These are phyloP conservation scores for Delphinella strobiligena DNA, from an alignment of 2,329 filamentous ascomycete species.

Conservation along the genomic window DNA sequence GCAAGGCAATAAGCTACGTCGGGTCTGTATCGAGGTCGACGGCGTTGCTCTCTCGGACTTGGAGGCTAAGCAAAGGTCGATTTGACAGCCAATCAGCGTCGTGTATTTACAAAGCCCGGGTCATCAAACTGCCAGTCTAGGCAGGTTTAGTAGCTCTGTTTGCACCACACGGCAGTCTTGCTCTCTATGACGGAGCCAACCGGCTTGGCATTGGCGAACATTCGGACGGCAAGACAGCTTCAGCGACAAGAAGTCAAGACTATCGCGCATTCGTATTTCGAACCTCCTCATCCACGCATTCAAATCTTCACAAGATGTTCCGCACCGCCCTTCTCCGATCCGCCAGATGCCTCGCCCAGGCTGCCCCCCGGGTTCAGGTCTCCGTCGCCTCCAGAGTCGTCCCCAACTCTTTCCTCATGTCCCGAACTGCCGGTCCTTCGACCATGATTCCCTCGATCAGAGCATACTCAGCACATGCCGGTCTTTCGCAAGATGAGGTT, in stretches of 20 bases:
- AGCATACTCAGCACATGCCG: conserved; percentile 74
- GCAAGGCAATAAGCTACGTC: conserved; percentile 11
- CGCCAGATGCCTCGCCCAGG: conserved; percentile 41
- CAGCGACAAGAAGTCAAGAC: neutral
- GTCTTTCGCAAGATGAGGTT: conserved; percentile 71
- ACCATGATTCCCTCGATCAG: conserved; percentile 58
- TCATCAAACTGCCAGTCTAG: neutral
- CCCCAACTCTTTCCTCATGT: conserved; percentile 48
- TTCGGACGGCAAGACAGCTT: neutral
- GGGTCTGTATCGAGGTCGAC: neutral
- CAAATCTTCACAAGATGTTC: conserved; percentile 90
- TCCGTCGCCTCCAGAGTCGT: conserved; percentile 48
- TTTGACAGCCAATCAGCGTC: neutral
- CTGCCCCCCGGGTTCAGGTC: conserved; percentile 28
- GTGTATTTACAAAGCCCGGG: neutral
- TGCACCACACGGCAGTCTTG: neutral
- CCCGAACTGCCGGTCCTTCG: conserved; percentile 48
- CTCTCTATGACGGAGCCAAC: neutral
- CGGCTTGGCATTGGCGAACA: neutral
- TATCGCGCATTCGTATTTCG: neutral
- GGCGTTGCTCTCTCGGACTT: neutral
- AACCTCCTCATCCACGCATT: conserved; percentile 8
- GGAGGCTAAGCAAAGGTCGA: neutral
- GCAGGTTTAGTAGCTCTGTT: neutral
- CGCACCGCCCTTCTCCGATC: conserved; percentile 75